Evolutionary conservation across 495 filamentous ascomycete species (phyloP), one percentile per base, ranked within the genome.

Genomic region (Aspergillus leporis): DNA sequence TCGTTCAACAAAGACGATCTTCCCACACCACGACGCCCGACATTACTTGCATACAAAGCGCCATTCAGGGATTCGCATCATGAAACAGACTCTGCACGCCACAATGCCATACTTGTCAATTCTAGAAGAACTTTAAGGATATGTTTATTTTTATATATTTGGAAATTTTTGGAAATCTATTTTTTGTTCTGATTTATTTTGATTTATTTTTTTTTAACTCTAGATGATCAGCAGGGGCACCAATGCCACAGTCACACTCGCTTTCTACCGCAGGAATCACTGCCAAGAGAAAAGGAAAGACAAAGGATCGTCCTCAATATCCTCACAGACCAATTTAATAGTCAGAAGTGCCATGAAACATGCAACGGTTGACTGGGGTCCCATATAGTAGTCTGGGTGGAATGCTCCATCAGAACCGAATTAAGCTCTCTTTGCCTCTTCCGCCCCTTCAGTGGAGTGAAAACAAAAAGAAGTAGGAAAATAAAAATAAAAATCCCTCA

Each of bases 41-140:
- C 43, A 47, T 47, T 16, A 23, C 43, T 9, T 47, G 43, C 43
- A 47, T 47, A 47, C 43, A 47, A 47, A 47, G 43, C 43, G 21
- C 23, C 19, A 21, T 47, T 47, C 43, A 47, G 43, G 19, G 43
- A 23, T 22, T 47, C 43, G 4, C 38, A 41, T 41, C 38, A 5
- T 41, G 38, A 41, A 47, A 47, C 43, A 40, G 43, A 47, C 19
- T 5, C 43, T 47, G 43, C 43, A 47, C 43, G 43, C 21, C 43
- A 47, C 43, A 47, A 47, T 47, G 43, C 19, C 43, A 47, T 47
- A 47, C 43, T 47, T 47, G 16, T 23, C 21, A 21, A 47, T 22
- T 47, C 43, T 47, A 47, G 43, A 47, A 47, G 16, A 10, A 8
- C 19, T 22, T 10, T 7, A 47, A 47, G 21, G 19, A 18, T 3